Conservation (phyloP, 2,329 filamentous ascomycete genomes). For the Sclerotinia sclerotiorum region DNA sequence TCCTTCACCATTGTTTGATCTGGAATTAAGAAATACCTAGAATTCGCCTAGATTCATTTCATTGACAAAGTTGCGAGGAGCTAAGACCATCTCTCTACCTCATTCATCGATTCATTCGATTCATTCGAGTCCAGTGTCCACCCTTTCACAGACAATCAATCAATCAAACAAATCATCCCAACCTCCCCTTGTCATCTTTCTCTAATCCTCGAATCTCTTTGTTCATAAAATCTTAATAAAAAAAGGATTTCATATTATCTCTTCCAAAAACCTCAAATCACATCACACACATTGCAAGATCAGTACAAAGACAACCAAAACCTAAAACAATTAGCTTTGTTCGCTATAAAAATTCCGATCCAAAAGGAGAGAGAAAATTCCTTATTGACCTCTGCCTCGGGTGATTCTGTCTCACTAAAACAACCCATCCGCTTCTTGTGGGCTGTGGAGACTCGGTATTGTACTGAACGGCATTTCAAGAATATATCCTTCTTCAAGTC, state of each 20-base stretch:
- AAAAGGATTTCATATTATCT: neutral
- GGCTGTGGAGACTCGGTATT: constrained; percentile 17
- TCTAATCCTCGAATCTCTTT: neutral
- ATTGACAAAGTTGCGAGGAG: neutral
- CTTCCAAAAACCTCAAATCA: neutral
- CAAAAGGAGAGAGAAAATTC: neutral
- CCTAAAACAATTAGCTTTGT: constrained; percentile 11
- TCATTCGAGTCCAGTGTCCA: constrained; percentile 2
- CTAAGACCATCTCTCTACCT: constrained; percentile 11
- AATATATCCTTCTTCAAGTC: constrained; percentile 15
- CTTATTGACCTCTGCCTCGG: constrained; percentile 10
- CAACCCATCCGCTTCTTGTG: constrained; percentile 10
- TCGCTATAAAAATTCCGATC: neutral
- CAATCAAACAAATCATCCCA: neutral
- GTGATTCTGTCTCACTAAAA: constrained; percentile 8
- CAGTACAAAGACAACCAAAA: neutral
- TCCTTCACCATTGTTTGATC: neutral
- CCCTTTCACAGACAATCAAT: neutral
- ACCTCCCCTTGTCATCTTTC: neutral
- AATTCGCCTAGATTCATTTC: neutral
- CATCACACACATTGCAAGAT: neutral
- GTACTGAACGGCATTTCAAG: constrained; percentile 12
- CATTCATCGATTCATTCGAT: neutral
- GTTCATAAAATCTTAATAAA: neutral
- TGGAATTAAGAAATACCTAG: neutral